Evolutionary conservation across 352 stramenopile genomes (phyloP), one percentile per base, ranked within the genome.

Genomic region (Phytophthora colocasiae): DNA sequence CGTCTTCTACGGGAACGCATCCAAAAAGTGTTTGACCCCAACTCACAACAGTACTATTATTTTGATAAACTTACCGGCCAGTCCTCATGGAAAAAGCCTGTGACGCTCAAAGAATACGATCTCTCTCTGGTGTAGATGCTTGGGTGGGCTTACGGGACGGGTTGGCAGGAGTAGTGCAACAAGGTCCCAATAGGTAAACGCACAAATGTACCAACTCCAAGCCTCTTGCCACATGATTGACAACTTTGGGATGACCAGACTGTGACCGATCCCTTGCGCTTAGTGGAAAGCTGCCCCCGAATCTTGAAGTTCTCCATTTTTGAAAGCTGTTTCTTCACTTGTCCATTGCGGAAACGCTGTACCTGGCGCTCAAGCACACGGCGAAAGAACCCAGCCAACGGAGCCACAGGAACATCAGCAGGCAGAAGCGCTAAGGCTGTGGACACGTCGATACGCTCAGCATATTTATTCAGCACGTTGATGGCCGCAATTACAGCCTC

Each of bases 301-400:
- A 93, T 74, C 39, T 84, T 89, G 39, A 96, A 92, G 61, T 96
- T 96, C 53, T 91, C 87, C 75, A 96, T 96, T 70, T 96, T 96
- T n/a, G 83, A 80, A 19, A 96, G 72, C 24, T 96, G 87, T 52
- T 85, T 92, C 72, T 91, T 91, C 48, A 96, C 85, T 78, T 96
- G 87, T 11, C 84, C 84, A 19, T 92, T 93, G 59, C 85, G 87
- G 44, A 76, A 81, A 14, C 82, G 81, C 59, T 94, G 71, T 9
- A 96, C 84, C 24, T 93, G 83, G 3, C 75, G 75, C 63, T 96
- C 87, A 36, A 96, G 55, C 2, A 93, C 84, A 43, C 84, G 80
- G 29, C 83, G 77, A 41, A 96, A 91, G 47, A 93, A 94, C 0
- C 51, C 50, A n/a, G 68, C 69, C 26, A 96, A 68, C 11, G 78